Percentiles rank a stretch among this genome's conserved stretches.
Evolutionary conservation across 2,329 filamentous ascomycete genomes (phyloP).

Genomic region (Teratosphaeria gauchensis): DNA sequence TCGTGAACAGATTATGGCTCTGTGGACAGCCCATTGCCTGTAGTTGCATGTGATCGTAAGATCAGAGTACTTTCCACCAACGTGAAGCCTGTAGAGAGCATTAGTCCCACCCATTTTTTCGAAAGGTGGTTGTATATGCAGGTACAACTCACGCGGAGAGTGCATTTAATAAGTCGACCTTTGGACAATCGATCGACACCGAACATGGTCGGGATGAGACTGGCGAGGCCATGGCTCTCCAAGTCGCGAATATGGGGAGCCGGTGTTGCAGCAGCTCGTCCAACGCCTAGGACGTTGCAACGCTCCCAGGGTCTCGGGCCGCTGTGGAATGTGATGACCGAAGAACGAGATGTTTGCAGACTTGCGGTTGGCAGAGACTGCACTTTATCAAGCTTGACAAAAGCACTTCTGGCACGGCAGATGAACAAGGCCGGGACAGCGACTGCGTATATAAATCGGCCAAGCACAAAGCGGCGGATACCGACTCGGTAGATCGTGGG

Average conservation of each 20-base stretch:
- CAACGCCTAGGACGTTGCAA: background rate
- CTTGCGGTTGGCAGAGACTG: background rate
- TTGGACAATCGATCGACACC: conserved; percentile 5
- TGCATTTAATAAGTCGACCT: conserved; percentile 30
- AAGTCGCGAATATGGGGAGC: background rate
- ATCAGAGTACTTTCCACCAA: conserved; percentile 37
- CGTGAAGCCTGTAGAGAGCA: conserved; percentile 21
- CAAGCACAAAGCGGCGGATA: background rate
- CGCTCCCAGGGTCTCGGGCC: background rate
- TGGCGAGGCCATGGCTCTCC: background rate
- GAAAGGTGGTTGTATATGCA: background rate
- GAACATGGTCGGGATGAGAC: background rate
- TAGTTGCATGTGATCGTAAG: conserved; percentile 38
- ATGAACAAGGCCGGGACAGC: background rate
- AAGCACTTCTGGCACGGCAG: background rate
- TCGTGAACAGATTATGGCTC: conserved; percentile 39
- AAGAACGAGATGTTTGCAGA: background rate
- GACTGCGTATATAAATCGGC: background rate
- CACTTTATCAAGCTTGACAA: background rate
- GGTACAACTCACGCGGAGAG: conserved; percentile 35
- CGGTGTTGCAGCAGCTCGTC: background rate
- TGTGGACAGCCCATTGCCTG: conserved; percentile 38
- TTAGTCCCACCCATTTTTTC: conserved; percentile 10
- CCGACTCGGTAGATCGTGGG: background rate
- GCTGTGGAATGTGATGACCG: background rate